These are phyloP conservation scores for Coniferiporia sulphurascens DNA, from an alignment of 1,284 basidiomycete genomes.

Conservation along the genomic window DNA sequence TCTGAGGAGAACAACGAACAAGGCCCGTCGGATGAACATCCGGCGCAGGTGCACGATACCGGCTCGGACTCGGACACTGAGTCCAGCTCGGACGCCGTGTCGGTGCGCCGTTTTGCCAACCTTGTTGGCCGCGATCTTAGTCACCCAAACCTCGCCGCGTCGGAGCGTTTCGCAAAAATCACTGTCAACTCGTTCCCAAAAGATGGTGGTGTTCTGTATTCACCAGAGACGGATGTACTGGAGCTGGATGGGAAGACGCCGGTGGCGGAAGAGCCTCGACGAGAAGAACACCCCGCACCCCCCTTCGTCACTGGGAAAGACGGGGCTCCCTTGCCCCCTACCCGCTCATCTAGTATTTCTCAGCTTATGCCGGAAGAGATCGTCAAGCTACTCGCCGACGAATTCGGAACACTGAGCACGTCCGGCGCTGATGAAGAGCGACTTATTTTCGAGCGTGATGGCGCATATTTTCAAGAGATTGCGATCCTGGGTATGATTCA, in stretches of 20 bases:
- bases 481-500: slow-evolving; percentile 51
- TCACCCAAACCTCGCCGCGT: slow-evolving; percentile 8
- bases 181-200: not conserved
- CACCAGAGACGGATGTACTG: not conserved
- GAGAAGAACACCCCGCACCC: not conserved
- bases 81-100: not conserved
- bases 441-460: slow-evolving; percentile 52
- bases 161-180: slow-evolving; percentile 16
- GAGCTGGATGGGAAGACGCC: not conserved
- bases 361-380: slow-evolving; percentile 8
- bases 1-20: not conserved
- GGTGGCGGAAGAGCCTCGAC: not conserved
- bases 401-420: slow-evolving; percentile 42
- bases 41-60: not conserved
- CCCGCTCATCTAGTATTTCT: slow-evolving; percentile 5
- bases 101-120: slow-evolving; percentile 3
- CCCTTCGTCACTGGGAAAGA: not conserved
- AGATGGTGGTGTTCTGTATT: not conserved
- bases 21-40: not conserved
- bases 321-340: not conserved
- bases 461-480: slow-evolving; percentile 43
- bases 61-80: not conserved
- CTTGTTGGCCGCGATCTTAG: slow-evolving; percentile 11
- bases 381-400: slow-evolving; percentile 53
- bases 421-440: slow-evolving; percentile 43